Conservation (phyloP, 1,139 yeast genomes). For the Eremothecium gossypii region DNA sequence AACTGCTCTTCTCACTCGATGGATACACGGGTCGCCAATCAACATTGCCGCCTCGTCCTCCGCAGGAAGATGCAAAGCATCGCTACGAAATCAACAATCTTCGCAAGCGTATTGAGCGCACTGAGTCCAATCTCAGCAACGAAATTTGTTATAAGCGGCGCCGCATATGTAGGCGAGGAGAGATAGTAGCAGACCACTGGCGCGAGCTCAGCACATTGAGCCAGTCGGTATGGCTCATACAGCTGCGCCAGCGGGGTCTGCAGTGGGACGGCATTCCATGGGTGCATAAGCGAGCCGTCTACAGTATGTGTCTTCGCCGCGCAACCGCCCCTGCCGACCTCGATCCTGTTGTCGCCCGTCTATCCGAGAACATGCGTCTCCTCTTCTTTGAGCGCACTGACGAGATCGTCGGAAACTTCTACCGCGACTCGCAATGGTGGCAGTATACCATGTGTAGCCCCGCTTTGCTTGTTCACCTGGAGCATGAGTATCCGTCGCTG, state of each 20-base stretch:
- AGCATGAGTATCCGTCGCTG: slow-evolving; percentile 4
- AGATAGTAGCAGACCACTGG: neutral
- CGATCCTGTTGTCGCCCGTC: neutral
- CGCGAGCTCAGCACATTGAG: neutral
- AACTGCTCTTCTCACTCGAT: neutral
- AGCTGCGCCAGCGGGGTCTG: slow-evolving; percentile 4
- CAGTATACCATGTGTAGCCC: neutral
- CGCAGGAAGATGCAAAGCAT: slow-evolving; percentile 2
- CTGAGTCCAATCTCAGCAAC: neutral
- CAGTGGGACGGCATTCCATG: slow-evolving; percentile 6
- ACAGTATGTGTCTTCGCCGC: slow-evolving; percentile 4
- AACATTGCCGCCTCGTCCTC: slow-evolving; percentile 2
- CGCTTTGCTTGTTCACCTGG: neutral
- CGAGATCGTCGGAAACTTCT: slow-evolving; percentile 4
- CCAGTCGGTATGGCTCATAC: slow-evolving; percentile 3
- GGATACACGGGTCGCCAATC: neutral
- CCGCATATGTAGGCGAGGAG: neutral
- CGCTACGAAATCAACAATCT: slow-evolving; percentile 1
- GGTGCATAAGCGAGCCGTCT: slow-evolving; percentile 2
- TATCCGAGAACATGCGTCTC: neutral
- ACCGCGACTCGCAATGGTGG: slow-evolving; percentile 5
- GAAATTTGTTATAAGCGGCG: neutral
- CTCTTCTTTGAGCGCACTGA: slow-evolving; percentile 3
- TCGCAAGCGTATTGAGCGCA: neutral
- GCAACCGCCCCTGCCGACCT: neutral